These are phyloP conservation scores for Chlamydomonas eustigma DNA, from an alignment of 139 green algal genomes.

Conservation along the genomic window DNA sequence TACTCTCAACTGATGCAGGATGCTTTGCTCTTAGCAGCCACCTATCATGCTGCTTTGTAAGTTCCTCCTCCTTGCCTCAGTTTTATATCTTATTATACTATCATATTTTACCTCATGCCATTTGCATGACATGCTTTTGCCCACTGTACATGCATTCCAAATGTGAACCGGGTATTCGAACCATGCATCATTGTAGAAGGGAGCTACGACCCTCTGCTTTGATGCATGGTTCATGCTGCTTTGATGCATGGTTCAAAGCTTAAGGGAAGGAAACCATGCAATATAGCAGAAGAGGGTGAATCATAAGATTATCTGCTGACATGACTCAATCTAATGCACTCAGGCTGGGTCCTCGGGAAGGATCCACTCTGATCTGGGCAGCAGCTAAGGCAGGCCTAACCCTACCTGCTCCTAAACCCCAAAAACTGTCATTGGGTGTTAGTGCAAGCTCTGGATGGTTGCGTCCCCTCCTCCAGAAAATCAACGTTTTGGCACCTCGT, in stretches of 20 bases:
- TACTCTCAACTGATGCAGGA: background rate
- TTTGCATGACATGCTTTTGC: no score
- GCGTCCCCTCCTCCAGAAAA: no score
- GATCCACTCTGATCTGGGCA: background rate
- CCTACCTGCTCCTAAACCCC: no score
- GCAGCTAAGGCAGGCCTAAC: background rate
- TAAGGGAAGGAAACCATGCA: no score
- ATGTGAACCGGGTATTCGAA: background rate
- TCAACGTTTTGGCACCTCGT: no score
- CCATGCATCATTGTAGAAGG: background rate
- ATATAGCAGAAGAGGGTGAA: no score
- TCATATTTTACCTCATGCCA: background rate
- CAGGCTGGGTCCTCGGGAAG: background rate
- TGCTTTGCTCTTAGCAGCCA: background rate
- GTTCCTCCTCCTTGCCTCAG: background rate
- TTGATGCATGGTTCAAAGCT: background rate
- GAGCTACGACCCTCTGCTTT: background rate
- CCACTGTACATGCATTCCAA: background rate
- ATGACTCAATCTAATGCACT: no score
- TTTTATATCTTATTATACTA: background rate
- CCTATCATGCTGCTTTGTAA: background rate
- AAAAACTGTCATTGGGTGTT: no score
- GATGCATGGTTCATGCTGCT: background rate
- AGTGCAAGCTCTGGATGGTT: no score
- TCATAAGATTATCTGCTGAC: background rate